These are phyloP conservation scores for Circinella umbellata DNA, from an alignment of 371 early-diverging fungal genomes.

Conservation along the genomic window DNA sequence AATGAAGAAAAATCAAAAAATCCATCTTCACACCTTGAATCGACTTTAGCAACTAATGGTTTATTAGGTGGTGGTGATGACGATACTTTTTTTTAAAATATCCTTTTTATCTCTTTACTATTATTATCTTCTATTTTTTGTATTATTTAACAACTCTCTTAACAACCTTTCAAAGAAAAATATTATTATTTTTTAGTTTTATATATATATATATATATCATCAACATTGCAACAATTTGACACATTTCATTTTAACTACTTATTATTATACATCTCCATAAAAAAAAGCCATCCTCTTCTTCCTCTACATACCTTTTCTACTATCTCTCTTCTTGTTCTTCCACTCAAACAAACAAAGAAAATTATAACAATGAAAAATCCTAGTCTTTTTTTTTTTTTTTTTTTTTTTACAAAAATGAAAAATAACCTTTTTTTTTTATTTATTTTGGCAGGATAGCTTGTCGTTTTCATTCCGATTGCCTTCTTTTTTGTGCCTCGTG, in stretches of 20 bases:
- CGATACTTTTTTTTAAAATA: conserved; percentile 14
- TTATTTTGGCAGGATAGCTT: conserved; percentile 1
- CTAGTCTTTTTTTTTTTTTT: neutral
- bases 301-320: neutral
- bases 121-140: neutral
- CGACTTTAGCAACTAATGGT: conserved; percentile 44
- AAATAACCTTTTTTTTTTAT: neutral
- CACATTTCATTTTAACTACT: conserved; percentile 37
- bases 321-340: neutral
- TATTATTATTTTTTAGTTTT: too few relatives aligned
- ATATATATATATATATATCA: too few relatives aligned
- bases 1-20: conserved; percentile 41
- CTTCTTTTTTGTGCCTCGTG: neutral
- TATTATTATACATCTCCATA: conserved; percentile 11
- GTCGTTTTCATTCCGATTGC: neutral
- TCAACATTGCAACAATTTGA: conserved; percentile 21
- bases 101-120: conserved; percentile 10
- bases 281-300: neutral
- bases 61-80: conserved; percentile 17
- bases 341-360: too few relatives aligned
- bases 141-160: neutral
- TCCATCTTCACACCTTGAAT: conserved; percentile 41
- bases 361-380: neutral
- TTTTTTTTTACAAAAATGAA: neutral
- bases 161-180: too few relatives aligned